Evolutionary conservation across 2,329 filamentous ascomycete genomes (phyloP), one percentile per base, ranked within the genome.

Genomic region (Epichloe brachyelytri): DNA sequence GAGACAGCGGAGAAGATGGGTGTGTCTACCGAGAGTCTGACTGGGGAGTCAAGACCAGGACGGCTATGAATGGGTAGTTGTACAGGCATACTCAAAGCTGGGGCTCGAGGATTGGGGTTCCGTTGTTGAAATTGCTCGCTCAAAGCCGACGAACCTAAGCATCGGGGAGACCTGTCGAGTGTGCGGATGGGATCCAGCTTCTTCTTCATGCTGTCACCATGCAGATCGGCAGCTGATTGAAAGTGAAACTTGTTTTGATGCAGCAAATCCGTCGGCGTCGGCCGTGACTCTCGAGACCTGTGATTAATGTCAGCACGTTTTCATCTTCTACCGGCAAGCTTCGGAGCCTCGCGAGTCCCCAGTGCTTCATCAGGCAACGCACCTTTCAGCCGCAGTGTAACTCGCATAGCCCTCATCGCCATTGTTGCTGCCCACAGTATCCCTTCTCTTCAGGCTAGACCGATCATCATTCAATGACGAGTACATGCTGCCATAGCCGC

Each of bases 191-290:
- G 69, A 52, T 79, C 71, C n/a, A 81, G 66, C 63, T 77, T 80
- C 61, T 75, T 76, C 53, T 78, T 72, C 59, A 79, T 70, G 48
- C 65, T 70, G 53, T 68, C 72, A 53, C 75, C 73, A 49, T 79
- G 72, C 14, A 73, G 65, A 43, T 74, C 66, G 57, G 71, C 69
- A 48, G 68, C 67, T 4, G 71, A 68, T 46, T 67, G 67, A 55
- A 76, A 74, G 51, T 74, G 68, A 51, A 71, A 77, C 39, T 69
- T 72, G 56, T 69, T 72, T 57, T 77, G 75, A 54, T 72, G 71
- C 50, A 74, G 66, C 47, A 78, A 74, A n/a, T 68, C 55, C 1
- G 43, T 53, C 17, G 62, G 63, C 1, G 43, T 53, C n/a, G 62
- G 63, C 37, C 66, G 53, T 4, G 71, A 71, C 48, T 72, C 70